Conservation (phyloP, 768 basidiomycete species). For the Kwoniella botswanensis region DNA sequence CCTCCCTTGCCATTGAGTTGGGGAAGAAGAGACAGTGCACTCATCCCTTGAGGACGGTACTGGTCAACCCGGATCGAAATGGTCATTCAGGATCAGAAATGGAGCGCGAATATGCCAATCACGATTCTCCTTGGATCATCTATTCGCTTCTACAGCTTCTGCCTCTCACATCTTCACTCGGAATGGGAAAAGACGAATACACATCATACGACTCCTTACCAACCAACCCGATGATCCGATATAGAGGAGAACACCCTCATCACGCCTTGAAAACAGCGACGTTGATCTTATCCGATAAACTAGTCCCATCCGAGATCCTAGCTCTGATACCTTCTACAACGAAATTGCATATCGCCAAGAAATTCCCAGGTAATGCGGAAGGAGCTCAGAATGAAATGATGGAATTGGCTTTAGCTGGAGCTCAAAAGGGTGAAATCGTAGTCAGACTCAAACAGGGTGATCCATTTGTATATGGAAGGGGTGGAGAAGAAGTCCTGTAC, state of each 20-base stretch:
- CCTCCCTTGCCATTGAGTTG: neutral
- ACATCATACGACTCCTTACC: slow-evolving; percentile 13
- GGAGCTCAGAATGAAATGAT: slow-evolving; percentile 94
- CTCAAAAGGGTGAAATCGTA: slow-evolving; percentile 77
- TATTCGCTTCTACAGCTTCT: neutral
- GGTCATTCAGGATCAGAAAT: too few relatives aligned
- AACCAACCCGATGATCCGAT: too few relatives aligned
- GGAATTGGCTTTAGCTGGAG: slow-evolving; percentile 85
- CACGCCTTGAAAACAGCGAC: slow-evolving; percentile 79
- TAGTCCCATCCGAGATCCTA: slow-evolving; percentile 87
- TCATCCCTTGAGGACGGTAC: too few relatives aligned
- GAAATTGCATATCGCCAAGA: slow-evolving; percentile 85
- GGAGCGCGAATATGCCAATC: slow-evolving; percentile 3
- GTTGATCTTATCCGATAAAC: slow-evolving; percentile 92
- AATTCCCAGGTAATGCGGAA: slow-evolving; percentile 97
- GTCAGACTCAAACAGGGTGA: slow-evolving; percentile 97
- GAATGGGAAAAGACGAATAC: slow-evolving; percentile 1
- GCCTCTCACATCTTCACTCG: neutral
- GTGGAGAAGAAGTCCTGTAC: slow-evolving; percentile 91
- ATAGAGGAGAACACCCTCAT: slow-evolving; percentile 58
- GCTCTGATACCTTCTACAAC: slow-evolving; percentile 72
- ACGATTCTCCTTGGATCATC: neutral
- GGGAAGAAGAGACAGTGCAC: neutral
- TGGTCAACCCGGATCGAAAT: too few relatives aligned
- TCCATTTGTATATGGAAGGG: slow-evolving; percentile 90